Evolutionary conservation across 768 basidiomycete species (phyloP).

Genomic region (Lactifluus volemus): DNA sequence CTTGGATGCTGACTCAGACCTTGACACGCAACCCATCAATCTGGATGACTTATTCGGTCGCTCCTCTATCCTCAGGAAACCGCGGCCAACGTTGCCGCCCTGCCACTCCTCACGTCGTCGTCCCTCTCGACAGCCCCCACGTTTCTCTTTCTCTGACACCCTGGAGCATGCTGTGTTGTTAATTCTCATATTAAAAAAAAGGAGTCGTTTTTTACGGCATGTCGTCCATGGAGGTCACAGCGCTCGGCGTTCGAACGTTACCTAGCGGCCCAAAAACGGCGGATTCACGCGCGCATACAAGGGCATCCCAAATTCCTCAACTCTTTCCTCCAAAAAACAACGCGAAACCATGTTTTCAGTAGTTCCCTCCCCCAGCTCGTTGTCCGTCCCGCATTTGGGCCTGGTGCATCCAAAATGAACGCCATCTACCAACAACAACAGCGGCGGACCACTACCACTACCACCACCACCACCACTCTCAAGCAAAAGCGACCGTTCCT

Average conservation of each 20-base stretch:
- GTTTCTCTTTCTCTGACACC: too few species aligned
- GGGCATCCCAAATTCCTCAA: slow-evolving; percentile 24
- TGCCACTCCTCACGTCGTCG: neutral
- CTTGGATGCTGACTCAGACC: slow-evolving; percentile 10
- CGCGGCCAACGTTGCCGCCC: neutral
- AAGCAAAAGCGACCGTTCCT: too few species aligned
- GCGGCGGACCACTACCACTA: slow-evolving; percentile 22
- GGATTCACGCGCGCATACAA: slow-evolving; percentile 7
- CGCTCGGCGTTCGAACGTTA: neutral
- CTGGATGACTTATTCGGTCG: slow-evolving; percentile 14
- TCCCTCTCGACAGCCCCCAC: neutral
- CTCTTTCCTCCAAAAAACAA: slow-evolving; percentile 24
- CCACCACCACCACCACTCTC: neutral
- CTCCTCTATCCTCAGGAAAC: slow-evolving; percentile 3
- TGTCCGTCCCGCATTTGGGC: slow-evolving; percentile 26
- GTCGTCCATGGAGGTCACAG: slow-evolving; percentile 7
- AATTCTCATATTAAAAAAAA: too few species aligned
- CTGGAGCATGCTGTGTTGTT: neutral
- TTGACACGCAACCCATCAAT: neutral
- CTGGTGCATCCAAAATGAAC: slow-evolving; percentile 24
- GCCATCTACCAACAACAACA: slow-evolving; percentile 23
- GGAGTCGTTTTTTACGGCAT: neutral
- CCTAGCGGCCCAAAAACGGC: slow-evolving; percentile 11
- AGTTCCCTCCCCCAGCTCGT: slow-evolving; percentile 24
- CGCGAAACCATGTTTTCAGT: slow-evolving; percentile 8